A percentile compares a stretch with the other conserved stretches of the same genome.
Evolutionary conservation across 495 filamentous ascomycete genomes (phyloP).

Genomic region (Cryomyces minteri): DNA sequence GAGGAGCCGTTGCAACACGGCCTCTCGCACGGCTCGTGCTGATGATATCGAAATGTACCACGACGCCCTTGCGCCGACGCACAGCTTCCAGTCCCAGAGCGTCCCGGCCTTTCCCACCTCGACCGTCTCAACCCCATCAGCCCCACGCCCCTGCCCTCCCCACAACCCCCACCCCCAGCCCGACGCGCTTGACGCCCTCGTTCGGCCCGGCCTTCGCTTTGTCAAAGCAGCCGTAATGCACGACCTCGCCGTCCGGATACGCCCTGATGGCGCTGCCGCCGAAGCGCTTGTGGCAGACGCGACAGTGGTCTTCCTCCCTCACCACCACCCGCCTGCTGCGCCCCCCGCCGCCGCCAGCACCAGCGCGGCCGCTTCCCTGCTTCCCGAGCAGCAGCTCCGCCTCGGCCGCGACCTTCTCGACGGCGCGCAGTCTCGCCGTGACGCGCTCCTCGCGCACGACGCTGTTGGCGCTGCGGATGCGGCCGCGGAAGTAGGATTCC

Average conservation of each 20-base stretch:
- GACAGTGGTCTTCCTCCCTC: constrained; percentile 71
- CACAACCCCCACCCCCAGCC: no score
- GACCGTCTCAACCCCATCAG: no score
- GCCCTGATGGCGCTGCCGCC: constrained; percentile 76
- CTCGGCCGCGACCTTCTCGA: constrained; percentile 53
- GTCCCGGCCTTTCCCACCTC: no score
- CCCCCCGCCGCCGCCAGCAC: constrained; percentile 29
- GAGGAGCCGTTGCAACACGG: no score
- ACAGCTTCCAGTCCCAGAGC: no score
- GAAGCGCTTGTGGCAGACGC: constrained; percentile 80
- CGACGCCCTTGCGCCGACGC: no score
- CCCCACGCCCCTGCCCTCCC: no score
- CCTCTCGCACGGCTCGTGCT: no score
- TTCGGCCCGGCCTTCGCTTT: constrained; percentile 6
- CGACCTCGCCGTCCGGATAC: constrained; percentile 39
- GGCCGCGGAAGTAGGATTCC: constrained; percentile 78
- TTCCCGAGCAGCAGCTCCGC: constrained; percentile 44
- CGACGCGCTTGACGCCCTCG: no score
- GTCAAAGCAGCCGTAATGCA: constrained; percentile 18
- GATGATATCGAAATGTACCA: no score
- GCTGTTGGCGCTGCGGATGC: constrained; percentile 74
- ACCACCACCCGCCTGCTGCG: constrained; percentile 61
- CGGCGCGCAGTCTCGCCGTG: constrained; percentile 52
- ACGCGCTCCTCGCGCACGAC: constrained; percentile 61
- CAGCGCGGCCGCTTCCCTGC: constrained; percentile 30